These are phyloP conservation scores for Periconia sp. DNA, from an alignment of 2,329 filamentous ascomycete genomes.

Conservation along the genomic window DNA sequence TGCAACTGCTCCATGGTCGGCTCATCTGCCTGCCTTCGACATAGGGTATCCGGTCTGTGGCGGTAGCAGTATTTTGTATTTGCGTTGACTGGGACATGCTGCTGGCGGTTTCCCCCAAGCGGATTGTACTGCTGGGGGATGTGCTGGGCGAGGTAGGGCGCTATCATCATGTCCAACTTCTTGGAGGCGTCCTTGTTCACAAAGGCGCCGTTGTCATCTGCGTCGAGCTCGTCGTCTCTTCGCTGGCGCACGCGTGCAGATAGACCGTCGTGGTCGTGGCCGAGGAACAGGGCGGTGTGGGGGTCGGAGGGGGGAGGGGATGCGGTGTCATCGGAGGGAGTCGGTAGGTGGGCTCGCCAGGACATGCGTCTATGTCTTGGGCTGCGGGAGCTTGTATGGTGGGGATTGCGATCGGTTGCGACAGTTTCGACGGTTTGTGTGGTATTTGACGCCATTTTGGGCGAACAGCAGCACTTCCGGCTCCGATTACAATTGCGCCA, in stretches of 20 bases:
- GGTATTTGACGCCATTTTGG: slow-evolving; percentile 35
- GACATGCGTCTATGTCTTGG: slow-evolving; percentile 33
- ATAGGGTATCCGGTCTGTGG: slow-evolving; percentile 92
- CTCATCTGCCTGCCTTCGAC: slow-evolving; percentile 89
- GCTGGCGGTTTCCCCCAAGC: slow-evolving; percentile 61
- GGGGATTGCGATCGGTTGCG: slow-evolving; percentile 29
- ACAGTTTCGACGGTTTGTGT: slow-evolving; percentile 28
- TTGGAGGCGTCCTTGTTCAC: slow-evolving; percentile 52
- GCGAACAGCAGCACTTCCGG: background rate
- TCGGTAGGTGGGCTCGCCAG: slow-evolving; percentile 32
- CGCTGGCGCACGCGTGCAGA: slow-evolving; percentile 38
- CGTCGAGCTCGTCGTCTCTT: slow-evolving; percentile 15
- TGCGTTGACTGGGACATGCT: slow-evolving; percentile 52
- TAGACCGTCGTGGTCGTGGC: slow-evolving; percentile 45
- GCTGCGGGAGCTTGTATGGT: slow-evolving; percentile 14
- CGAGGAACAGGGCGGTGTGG: slow-evolving; percentile 42
- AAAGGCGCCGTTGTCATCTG: slow-evolving; percentile 32
- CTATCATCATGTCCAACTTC: slow-evolving; percentile 77
- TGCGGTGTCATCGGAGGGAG: slow-evolving; percentile 9
- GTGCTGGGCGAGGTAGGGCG: slow-evolving; percentile 87
- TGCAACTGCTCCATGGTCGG: slow-evolving; percentile 96
- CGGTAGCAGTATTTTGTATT: slow-evolving; percentile 97
- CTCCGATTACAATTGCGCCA: slow-evolving; percentile 1
- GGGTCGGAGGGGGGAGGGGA: slow-evolving; percentile 24
- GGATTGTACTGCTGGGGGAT: slow-evolving; percentile 90